Conservation (phyloP, 371 early-diverging fungal genomes). For the Blastocladiella emersonii region DNA sequence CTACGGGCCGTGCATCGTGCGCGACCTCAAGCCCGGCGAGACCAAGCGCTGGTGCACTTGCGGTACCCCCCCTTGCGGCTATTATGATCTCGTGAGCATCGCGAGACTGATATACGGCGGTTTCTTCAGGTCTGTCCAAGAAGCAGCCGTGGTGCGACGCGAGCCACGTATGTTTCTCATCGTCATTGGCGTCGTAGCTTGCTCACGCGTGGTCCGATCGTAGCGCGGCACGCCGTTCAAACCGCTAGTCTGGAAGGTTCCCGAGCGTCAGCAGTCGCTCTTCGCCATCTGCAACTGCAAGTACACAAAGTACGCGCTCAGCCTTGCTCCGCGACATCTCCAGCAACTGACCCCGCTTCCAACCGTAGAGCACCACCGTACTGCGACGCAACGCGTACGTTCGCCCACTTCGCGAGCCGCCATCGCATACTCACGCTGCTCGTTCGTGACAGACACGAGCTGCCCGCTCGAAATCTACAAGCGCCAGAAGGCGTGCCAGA, state of each 20-base stretch:
- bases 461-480: slow-evolving; percentile 18
- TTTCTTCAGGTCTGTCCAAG: slow-evolving; percentile 13
- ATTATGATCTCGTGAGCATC: no score
- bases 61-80: not conserved
- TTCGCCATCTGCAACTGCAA: slow-evolving; percentile 24
- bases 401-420: no score
- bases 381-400: slow-evolving; percentile 24
- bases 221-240: slow-evolving; percentile 22
- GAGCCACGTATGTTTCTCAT: not conserved
- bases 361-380: slow-evolving; percentile 1
- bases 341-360: not conserved
- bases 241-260: slow-evolving; percentile 21
- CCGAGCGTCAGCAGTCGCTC: slow-evolving; percentile 19
- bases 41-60: slow-evolving; percentile 27
- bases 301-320: slow-evolving; percentile 19
- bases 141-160: slow-evolving; percentile 19
- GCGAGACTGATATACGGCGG: not conserved
- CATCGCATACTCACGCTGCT: slow-evolving; percentile 7
- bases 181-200: not conserved
- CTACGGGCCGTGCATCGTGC: slow-evolving; percentile 22
- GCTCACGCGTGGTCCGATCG: slow-evolving; percentile 16
- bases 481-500: slow-evolving; percentile 17
- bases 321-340: not conserved
- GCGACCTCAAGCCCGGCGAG: slow-evolving; percentile 21
- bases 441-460: slow-evolving; percentile 8